These are phyloP conservation scores for Geranium incanum DNA, from an alignment of 441 rosid species.

Conservation along the genomic window DNA sequence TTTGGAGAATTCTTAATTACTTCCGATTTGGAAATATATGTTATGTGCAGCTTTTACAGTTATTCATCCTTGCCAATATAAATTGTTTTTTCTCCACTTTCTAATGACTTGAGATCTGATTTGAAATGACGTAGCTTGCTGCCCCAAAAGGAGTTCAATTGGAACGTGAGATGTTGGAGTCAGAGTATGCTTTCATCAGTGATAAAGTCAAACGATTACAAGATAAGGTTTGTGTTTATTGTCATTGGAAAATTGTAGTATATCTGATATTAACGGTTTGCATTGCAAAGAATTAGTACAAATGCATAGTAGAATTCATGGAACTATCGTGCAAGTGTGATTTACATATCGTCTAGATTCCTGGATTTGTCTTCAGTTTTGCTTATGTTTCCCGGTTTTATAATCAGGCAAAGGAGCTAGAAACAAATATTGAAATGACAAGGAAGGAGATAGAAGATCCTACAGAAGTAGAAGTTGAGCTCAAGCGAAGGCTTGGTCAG, in stretches of 20 bases:
- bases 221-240: constrained; percentile 55
- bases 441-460: constrained; percentile 83
- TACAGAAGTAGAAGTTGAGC: constrained; percentile 80
- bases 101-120: constrained; percentile 21
- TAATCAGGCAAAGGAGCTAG: constrained; percentile 55
- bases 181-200: constrained; percentile 55
- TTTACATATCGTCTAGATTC: not conserved
- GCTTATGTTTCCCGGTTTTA: constrained; percentile 9
- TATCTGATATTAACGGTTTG: constrained; percentile 8
- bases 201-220: constrained; percentile 59
- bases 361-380: constrained; percentile 3
- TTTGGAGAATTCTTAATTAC: not conserved
- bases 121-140: constrained; percentile 40
- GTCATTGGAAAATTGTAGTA: constrained; percentile 10
- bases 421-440: constrained; percentile 51
- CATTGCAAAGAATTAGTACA: not conserved
- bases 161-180: constrained; percentile 70
- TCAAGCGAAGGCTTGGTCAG: constrained; percentile 75
- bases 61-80: not conserved
- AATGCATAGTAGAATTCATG: not conserved
- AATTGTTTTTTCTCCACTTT: constrained; percentile 13
- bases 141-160: constrained; percentile 61
- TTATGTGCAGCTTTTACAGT: constrained; percentile 14
- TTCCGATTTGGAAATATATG: constrained; percentile 10
- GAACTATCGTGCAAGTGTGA: not conserved